These are phyloP conservation scores for Sporothrix globosa DNA, from an alignment of 2,329 filamentous ascomycete genomes.

Conservation along the genomic window DNA sequence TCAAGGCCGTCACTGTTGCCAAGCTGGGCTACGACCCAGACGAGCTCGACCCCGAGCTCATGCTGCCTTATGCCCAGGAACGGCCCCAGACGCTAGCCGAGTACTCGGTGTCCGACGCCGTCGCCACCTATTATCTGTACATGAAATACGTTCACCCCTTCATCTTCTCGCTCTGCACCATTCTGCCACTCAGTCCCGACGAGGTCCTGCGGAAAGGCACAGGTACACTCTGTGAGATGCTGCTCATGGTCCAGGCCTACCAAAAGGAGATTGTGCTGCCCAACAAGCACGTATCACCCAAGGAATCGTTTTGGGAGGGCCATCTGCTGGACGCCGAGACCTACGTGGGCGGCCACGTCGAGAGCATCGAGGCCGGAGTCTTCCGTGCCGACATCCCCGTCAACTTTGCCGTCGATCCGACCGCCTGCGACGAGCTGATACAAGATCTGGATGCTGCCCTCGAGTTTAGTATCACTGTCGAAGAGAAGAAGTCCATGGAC, in stretches of 20 bases:
- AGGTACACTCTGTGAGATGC: constrained; percentile 98
- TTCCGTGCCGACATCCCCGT: constrained; percentile 95
- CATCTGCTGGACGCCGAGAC: constrained; percentile 96
- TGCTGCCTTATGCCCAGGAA: constrained; percentile 90
- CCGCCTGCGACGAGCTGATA: constrained; percentile 86
- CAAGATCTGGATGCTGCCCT: constrained; percentile 84
- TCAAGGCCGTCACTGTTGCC: constrained; percentile 96
- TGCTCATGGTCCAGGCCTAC: constrained; percentile 98
- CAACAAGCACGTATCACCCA: constrained; percentile 91
- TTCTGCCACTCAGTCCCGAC: constrained; percentile 89
- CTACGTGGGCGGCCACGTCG: constrained; percentile 96
- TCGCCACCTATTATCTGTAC: constrained; percentile 98
- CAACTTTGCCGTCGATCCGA: constrained; percentile 87
- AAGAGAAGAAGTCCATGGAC: constrained; percentile 80
- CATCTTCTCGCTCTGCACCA: constrained; percentile 97
- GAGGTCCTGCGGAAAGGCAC: constrained; percentile 94
- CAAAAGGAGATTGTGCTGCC: constrained; percentile 88
- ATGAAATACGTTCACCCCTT: constrained; percentile 99
- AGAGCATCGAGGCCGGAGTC: constrained; percentile 97
- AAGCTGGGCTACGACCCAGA: constrained; percentile 98
- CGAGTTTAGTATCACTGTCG: constrained; percentile 81
- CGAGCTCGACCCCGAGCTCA: constrained; percentile 94
- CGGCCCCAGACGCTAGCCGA: constrained; percentile 92
- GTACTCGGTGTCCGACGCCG: constrained; percentile 98
- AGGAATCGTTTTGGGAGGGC: constrained; percentile 94